Conservation (phyloP, 225 moss, liverwort and hornwort species). For the Ulota crispa region DNA sequence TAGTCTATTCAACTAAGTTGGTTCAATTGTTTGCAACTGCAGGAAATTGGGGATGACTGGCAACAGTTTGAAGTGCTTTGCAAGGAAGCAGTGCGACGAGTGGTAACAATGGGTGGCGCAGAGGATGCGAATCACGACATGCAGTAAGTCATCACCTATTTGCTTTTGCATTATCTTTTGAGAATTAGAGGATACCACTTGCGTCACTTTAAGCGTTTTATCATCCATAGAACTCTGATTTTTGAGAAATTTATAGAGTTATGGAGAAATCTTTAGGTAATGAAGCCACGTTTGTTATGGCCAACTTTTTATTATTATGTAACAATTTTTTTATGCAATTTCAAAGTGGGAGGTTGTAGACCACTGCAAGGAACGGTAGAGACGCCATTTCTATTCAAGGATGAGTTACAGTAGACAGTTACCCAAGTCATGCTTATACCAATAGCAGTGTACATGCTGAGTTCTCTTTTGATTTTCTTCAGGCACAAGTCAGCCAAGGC, state of each 20-base stretch:
- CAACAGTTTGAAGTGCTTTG: slow-evolving; percentile 50
- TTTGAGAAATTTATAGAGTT: not conserved
- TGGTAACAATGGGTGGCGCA: slow-evolving; percentile 47
- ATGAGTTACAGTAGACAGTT: not conserved
- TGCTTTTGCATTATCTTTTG: not conserved
- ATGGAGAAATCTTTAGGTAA: not conserved
- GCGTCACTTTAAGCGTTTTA: not conserved
- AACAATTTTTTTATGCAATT: not conserved
- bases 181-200: not conserved
- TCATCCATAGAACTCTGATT: not conserved
- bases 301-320: not conserved
- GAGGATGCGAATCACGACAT: slow-evolving; percentile 46
- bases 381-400: not conserved
- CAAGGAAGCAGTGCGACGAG: slow-evolving; percentile 52
- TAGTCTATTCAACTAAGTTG: not conserved
- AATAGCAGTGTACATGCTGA: not conserved
- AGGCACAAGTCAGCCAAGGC: slow-evolving; percentile 58
- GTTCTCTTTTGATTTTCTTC: not conserved
- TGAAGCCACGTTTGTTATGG: not conserved
- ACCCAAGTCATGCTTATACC: not conserved
- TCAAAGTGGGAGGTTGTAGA: not conserved
- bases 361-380: not conserved
- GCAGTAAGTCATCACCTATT: slow-evolving; percentile 39
- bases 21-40: slow-evolving; percentile 5
- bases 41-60: slow-evolving; percentile 51